phyloP scores from a whole-genome alignment of 2,329 filamentous ascomycete genomes.

The Nannizzia gypsea region DNA sequence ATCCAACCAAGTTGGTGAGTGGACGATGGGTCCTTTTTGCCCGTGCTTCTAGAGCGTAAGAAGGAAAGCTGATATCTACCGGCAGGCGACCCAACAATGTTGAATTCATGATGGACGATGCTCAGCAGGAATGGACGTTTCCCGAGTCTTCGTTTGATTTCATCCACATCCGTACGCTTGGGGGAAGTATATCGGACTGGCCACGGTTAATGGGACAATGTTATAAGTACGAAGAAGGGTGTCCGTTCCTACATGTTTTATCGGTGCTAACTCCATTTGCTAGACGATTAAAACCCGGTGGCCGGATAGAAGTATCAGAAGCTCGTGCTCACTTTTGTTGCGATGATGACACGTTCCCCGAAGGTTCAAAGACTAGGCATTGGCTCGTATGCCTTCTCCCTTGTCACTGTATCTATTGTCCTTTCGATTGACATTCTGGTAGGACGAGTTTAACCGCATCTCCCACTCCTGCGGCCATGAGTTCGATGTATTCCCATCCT shows the following conservation, averaged over 20 bases:
- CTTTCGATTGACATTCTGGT: not conserved
- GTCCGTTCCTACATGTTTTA: not conserved
- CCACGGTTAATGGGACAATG: conserved; percentile 38
- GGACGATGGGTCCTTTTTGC: not conserved
- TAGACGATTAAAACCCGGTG: conserved; percentile 17
- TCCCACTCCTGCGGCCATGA: conserved; percentile 8
- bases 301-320: conserved; percentile 21
- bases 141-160: conserved; percentile 41
- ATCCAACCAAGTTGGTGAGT: conserved; percentile 12
- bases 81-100: conserved; percentile 46
- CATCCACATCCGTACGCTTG: conserved; percentile 43
- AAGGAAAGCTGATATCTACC: not conserved
- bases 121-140: conserved; percentile 48
- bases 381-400: conserved; percentile 9
- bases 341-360: conserved; percentile 13
- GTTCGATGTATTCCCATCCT: conserved; percentile 11
- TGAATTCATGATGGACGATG: conserved; percentile 52
- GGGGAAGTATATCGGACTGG: conserved; percentile 44
- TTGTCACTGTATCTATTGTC: too few species aligned
- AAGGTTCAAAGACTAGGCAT: conserved; percentile 6
- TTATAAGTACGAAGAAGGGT: conserved; percentile 31
- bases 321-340: conserved; percentile 11
- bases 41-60: not conserved
- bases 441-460: conserved; percentile 11
- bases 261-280: conserved; percentile 15